A percentile compares a stretch with the other conserved stretches of the same genome.
phyloP scores from a whole-genome alignment of 2,329 filamentous ascomycete genomes.

The Aspergillus chevalieri region DNA sequence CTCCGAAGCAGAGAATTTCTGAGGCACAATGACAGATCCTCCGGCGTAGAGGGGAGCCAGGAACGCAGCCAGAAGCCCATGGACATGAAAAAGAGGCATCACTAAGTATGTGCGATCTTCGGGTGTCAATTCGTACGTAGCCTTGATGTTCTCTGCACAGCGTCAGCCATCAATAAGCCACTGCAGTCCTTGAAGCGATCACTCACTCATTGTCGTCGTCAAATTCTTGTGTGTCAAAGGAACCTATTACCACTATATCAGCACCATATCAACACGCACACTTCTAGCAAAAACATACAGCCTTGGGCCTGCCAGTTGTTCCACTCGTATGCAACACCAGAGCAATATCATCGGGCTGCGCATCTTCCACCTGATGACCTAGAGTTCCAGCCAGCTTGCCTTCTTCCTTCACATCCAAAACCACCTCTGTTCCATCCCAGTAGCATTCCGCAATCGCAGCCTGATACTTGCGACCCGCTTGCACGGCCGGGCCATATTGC shows the following conservation, averaged over 20 bases:
- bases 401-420: constrained; percentile 69
- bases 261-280: too few species aligned
- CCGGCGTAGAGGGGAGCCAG: constrained; percentile 69
- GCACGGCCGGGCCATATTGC: constrained; percentile 63
- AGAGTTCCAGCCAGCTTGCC: constrained; percentile 58
- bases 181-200: background rate
- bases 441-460: constrained; percentile 84
- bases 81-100: constrained; percentile 88
- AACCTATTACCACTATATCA: constrained; percentile 40
- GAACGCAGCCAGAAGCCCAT: constrained; percentile 78
- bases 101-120: constrained; percentile 76
- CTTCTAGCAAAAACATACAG: constrained; percentile 45
- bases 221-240: constrained; percentile 77
- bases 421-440: constrained; percentile 66
- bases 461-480: constrained; percentile 70
- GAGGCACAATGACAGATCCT: constrained; percentile 71
- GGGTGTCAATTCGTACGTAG: constrained; percentile 66
- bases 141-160: constrained; percentile 62
- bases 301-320: constrained; percentile 79
- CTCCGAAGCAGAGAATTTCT: constrained; percentile 71
- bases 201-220: constrained; percentile 68
- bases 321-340: constrained; percentile 79
- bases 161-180: background rate
- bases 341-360: constrained; percentile 72
- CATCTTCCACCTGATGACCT: constrained; percentile 43